Evolutionary conservation across 345 rosid species (phyloP), one percentile per base, ranked within the genome.

Genomic region (Adansonia digitata): DNA sequence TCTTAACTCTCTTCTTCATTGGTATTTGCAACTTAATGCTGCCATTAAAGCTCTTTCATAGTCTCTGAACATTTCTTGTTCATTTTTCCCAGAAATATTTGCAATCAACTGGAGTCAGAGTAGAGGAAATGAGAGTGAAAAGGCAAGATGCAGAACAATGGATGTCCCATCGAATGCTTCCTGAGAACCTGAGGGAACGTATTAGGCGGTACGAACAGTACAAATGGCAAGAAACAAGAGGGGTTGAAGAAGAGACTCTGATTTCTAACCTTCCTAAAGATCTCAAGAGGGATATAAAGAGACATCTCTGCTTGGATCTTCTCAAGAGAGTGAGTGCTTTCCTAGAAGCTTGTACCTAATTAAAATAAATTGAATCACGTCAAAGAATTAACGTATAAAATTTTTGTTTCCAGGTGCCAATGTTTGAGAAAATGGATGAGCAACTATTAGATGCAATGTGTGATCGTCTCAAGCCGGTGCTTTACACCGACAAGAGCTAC

Each of bases 91-190:
- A 91, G 94, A 90, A 82, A 81, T 91, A 82, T 81, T 81, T 93
- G 77, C 82, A 88, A 76, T 93, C 95, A 3, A 90, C 91, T 14
- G 86, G 91, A 40, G 88, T 86, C 9, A 76, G 95, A 49, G 61
- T 91, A 8, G 98, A 93, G 81, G 95, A 91, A 77, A 91, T 91
- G 98, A 86, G 98, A 80, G 89, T 93, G 37, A 91, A 82, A 59
- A 88, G 94, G 81, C 79, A 82, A 70, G 98, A 93, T 72, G 85
- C 91, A 66, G 97, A 88, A 79, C 92, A 82, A 67, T 93, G 97
- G 97, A 93, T 91, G 98, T 75, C 92, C 48, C 97, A 91, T 62
- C 86, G 97, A 2, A 77, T 88, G 92, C 92, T 93, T 51, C 97
- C 98, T 0, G 85, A 85, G 35, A 81, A 73, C 55, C 75, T 90